Conservation (phyloP, 2,329 filamentous ascomycete species). For the Pyrenophora seminiperda region DNA sequence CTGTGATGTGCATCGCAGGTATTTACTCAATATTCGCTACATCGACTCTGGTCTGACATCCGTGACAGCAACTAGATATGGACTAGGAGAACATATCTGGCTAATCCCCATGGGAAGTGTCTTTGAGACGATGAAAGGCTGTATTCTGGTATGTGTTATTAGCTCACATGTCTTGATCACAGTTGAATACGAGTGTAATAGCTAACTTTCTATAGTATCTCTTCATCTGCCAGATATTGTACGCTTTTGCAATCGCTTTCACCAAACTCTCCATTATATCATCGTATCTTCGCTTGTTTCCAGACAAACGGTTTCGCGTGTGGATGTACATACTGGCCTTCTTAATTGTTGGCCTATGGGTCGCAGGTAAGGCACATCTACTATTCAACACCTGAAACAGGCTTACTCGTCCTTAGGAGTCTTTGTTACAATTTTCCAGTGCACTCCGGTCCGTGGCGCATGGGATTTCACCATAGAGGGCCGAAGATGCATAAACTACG, state of each 20-base stretch:
- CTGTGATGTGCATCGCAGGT: slow-evolving; percentile 32
- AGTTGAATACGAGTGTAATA: background rate
- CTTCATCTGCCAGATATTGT: slow-evolving; percentile 33
- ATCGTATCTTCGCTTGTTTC: slow-evolving; percentile 36
- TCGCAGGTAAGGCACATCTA: slow-evolving; percentile 20
- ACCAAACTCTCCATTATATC: slow-evolving; percentile 39
- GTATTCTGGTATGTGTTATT: slow-evolving; percentile 24
- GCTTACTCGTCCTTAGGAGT: slow-evolving; percentile 15
- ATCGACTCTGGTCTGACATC: slow-evolving; percentile 1
- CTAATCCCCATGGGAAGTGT: slow-evolving; percentile 17
- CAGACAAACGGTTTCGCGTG: slow-evolving; percentile 24
- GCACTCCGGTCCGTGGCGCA: slow-evolving; percentile 26
- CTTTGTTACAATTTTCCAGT: slow-evolving; percentile 38
- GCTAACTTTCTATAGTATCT: slow-evolving; percentile 27
- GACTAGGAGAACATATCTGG: slow-evolving; percentile 34
- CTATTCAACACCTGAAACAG: background rate
- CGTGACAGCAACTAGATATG: slow-evolving; percentile 23
- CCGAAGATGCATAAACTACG: slow-evolving; percentile 27
- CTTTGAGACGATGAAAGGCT: slow-evolving; percentile 21
- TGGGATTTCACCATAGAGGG: slow-evolving; percentile 28
- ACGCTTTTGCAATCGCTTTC: slow-evolving; percentile 33
- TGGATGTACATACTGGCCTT: slow-evolving; percentile 25
- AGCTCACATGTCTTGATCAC: too few species aligned
- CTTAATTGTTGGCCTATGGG: slow-evolving; percentile 25
- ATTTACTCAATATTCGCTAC: background rate